Base-by-base conservation (phyloP, 495 filamentous ascomycete genomes). In the Tuber calosporum region DNA sequence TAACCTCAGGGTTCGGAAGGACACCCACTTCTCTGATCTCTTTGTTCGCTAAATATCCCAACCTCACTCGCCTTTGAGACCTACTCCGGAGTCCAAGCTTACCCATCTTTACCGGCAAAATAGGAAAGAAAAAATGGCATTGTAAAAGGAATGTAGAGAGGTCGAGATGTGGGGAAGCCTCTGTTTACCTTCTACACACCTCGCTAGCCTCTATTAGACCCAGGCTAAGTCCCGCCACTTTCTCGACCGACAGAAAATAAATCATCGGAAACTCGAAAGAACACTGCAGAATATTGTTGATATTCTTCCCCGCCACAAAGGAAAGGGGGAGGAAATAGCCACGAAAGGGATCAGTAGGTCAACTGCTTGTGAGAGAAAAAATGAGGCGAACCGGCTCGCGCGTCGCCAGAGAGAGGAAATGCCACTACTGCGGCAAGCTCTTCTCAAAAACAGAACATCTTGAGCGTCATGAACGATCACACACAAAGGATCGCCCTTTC, bases 161-260 rank as follows among this genome's bases (percentile, higher is more conserved):
- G 26, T 62, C 53, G 53, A 62, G 53, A 62, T 62, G 53, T 62
- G 53, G 53, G 53, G 53, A 62, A 62, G 53, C 53, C 53, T 62
- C 26, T 34, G 26, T 62, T 26, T 34, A 62, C 53, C 30, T 34
- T 62, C 53, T 62, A 62, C 26, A 15, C 13, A 34, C 53, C 53
- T 62, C 26, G 26, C 53, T 34, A 34, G 53, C 30, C 26, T 19
- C 53, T 19, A 34, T 30, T 62, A 34, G 53, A 62, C 53, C 53
- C 11, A 34, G 53, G 53, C 26, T 34, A 30, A 62, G 53, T 62
- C 53, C 53, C 53, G 53, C 53, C 53, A 34, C 53, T 62, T 34
- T 62, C 53, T 62, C 53, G 53, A 62, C 53, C 53, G 53, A 62
- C 53, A 62, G 17, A 62, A 62, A 62, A 34, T 62, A 34, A 62